phyloP scores from a whole-genome alignment of 257 asterid species.

The Solanum arcanum region DNA sequence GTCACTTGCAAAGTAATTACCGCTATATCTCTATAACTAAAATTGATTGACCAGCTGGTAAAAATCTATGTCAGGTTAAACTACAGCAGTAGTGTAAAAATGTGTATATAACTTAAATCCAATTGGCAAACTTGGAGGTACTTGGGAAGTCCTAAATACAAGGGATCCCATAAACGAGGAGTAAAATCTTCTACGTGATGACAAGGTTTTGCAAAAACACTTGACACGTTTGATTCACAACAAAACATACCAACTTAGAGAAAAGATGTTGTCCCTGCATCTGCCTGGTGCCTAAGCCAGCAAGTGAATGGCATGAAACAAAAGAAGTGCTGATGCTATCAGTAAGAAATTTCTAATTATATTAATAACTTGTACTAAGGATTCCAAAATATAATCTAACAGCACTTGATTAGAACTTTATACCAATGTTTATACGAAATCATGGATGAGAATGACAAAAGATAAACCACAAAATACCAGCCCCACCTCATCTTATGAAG shows the following conservation, averaged over 20 bases:
- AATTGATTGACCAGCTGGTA: not conserved
- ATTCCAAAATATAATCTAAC: not conserved
- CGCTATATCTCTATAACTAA: not conserved
- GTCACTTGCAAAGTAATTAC: not conserved
- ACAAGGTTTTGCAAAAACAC: not conserved
- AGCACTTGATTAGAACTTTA: not conserved
- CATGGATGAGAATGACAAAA: not conserved
- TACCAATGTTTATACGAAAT: not conserved
- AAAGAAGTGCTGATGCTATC: not conserved
- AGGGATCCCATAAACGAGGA: not conserved
- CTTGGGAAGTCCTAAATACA: not conserved
- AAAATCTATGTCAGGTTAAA: not conserved
- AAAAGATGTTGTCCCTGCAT: not conserved
- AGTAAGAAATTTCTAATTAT: not conserved
- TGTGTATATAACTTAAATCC: not conserved
- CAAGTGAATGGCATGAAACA: not conserved
- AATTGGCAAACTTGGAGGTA: not conserved
- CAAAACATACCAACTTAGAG: not conserved
- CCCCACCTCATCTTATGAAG: not conserved
- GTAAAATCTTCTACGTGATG: not conserved
- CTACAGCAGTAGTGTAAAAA: not conserved
- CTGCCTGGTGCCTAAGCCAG: not conserved
- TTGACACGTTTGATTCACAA: not conserved
- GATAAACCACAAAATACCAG: not conserved
- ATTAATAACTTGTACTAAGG: not conserved